phyloP scores from a whole-genome alignment of 225 moss, liverwort and hornwort species.

The Sphagnum contortum region DNA sequence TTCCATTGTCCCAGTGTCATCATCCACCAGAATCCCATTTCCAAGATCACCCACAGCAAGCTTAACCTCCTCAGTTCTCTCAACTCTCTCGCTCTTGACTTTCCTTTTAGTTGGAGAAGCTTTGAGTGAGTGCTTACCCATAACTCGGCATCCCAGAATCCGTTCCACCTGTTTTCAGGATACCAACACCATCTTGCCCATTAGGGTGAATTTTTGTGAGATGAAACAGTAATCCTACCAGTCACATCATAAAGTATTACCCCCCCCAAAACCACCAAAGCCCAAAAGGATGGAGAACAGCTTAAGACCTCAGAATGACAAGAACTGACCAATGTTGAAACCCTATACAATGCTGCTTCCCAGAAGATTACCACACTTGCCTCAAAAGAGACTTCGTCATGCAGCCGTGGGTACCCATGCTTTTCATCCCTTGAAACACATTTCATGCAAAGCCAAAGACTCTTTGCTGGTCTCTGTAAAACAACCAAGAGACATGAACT shows the following conservation, averaged over 20 bases:
- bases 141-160: constrained; percentile 78
- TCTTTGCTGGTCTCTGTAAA: constrained; percentile 45
- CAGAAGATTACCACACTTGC: constrained; percentile 6
- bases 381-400: constrained; percentile 33
- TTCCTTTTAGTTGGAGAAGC: neutral
- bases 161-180: constrained; percentile 59
- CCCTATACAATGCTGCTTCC: no score
- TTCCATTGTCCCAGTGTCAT: constrained; percentile 3
- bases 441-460: constrained; percentile 54
- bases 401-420: constrained; percentile 21
- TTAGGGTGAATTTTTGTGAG: no score
- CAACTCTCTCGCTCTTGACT: neutral
- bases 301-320: no score
- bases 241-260: no score
- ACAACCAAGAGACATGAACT: neutral
- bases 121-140: constrained; percentile 1
- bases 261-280: no score
- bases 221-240: no score
- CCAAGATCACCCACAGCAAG: constrained; percentile 2
- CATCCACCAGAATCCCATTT: constrained; percentile 3
- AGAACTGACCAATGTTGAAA: no score
- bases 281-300: no score
- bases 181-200: neutral
- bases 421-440: constrained; percentile 48
- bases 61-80: constrained; percentile 10